phyloP scores from a whole-genome alignment of 1,284 basidiomycete genomes.

The Papiliotrema fonsecae region DNA sequence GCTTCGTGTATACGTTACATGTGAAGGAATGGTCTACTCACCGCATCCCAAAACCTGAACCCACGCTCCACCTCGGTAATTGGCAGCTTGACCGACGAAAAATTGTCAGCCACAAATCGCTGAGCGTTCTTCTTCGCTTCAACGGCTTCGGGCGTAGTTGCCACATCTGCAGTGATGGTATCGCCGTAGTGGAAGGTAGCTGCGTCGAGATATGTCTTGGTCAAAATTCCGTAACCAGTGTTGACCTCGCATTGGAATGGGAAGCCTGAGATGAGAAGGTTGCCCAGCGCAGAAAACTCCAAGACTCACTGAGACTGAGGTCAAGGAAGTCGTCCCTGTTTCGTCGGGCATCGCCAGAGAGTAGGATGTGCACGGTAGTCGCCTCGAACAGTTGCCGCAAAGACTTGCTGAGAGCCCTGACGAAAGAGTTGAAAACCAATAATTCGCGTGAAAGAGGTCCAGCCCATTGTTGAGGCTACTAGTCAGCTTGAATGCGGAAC shows the following conservation, averaged over 20 bases:
- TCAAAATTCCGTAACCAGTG: conserved; percentile 94
- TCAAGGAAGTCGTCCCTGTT: conserved; percentile 88
- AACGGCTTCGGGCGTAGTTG: conserved; percentile 67
- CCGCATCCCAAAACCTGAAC: conserved; percentile 97
- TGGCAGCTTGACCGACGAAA: conserved; percentile 80
- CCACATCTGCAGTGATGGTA: conserved; percentile 53
- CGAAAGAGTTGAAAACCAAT: conserved; percentile 96
- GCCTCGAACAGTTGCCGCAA: conserved; percentile 87
- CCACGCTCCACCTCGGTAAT: conserved; percentile 86
- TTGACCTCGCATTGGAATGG: conserved; percentile 96
- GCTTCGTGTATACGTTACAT: background rate
- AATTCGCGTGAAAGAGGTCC: conserved; percentile 93
- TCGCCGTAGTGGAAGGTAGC: conserved; percentile 75
- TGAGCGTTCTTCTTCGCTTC: conserved; percentile 83
- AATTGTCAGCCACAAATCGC: conserved; percentile 88
- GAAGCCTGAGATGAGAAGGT: conserved; percentile 45
- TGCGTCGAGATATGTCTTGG: conserved; percentile 92
- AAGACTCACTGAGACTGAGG: conserved; percentile 61
- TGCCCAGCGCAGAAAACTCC: background rate
- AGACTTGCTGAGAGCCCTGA: conserved; percentile 81
- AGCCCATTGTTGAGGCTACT: conserved; percentile 75
- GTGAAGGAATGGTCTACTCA: conserved; percentile 52
- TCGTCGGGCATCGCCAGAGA: conserved; percentile 79
- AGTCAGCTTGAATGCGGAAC: conserved; percentile 6
- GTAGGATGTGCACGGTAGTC: conserved; percentile 82